These are phyloP conservation scores for Claviceps sp. DNA, from an alignment of 2,329 filamentous ascomycete genomes.

Conservation along the genomic window DNA sequence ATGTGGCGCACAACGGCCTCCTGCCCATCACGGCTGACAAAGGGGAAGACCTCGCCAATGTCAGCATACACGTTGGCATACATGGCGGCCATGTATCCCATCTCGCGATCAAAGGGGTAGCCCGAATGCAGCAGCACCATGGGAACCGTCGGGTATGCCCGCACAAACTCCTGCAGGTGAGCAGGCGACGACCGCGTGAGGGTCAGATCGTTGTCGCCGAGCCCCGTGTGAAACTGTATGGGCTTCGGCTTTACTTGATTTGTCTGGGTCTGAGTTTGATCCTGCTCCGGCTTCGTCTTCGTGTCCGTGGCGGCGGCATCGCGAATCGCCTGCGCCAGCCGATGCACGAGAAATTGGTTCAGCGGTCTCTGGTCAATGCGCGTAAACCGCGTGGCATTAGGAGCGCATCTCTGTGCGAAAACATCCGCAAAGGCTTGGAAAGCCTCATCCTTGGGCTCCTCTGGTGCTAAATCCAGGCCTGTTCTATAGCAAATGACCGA, in stretches of 20 bases:
- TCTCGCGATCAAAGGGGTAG: slow-evolving; percentile 69
- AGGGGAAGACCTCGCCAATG: slow-evolving; percentile 71
- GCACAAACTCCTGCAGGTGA: slow-evolving; percentile 61
- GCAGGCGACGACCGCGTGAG: slow-evolving; percentile 59
- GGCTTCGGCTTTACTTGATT: slow-evolving; percentile 37
- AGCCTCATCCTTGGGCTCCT: slow-evolving; percentile 28
- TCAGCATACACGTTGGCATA: slow-evolving; percentile 75
- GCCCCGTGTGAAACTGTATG: slow-evolving; percentile 71
- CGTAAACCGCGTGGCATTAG: slow-evolving; percentile 23
- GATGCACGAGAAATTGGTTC: slow-evolving; percentile 57
- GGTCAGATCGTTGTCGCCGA: slow-evolving; percentile 68
- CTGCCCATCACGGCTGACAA: slow-evolving; percentile 64
- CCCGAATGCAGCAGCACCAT: slow-evolving; percentile 70
- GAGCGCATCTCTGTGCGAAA: slow-evolving; percentile 11
- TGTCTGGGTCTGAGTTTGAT: no score
- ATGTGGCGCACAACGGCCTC: slow-evolving; percentile 56
- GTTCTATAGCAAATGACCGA: slow-evolving; percentile 72
- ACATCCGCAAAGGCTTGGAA: slow-evolving; percentile 26
- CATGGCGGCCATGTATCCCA: slow-evolving; percentile 63
- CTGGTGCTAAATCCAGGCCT: slow-evolving; percentile 46
- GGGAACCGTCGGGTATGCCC: slow-evolving; percentile 52
- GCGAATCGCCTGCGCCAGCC: slow-evolving; percentile 45
- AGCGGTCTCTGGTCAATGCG: slow-evolving; percentile 49
- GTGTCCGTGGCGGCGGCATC: slow-evolving; percentile 17
- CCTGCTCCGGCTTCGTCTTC: slow-evolving; percentile 15